Evolutionary conservation across 805 yeast genomes (phyloP), one percentile per base, ranked within the genome.

Genomic region (Ogataea sp.): DNA sequence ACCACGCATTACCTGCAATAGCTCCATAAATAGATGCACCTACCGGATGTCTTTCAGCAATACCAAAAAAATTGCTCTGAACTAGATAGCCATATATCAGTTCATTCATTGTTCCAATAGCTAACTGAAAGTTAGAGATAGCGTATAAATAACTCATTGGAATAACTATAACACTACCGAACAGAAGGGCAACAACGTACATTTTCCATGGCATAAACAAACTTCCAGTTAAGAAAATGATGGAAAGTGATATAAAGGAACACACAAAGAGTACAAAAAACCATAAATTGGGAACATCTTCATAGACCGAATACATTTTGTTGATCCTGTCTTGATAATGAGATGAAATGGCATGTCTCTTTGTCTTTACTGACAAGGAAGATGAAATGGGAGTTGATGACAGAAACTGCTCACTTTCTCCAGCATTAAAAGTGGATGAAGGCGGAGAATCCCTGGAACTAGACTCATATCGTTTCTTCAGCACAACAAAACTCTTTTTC

Each of bases 1-100:
- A 70, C 74, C 74, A 70, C 2, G 75, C 72, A 48, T 72, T 68
- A 1, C 77, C 78, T 1, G 77, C 71, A n/a, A 72, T 56, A 9
- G 75, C 67, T 4, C 75, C 74, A 47, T 69, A 72, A 3, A 70
- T 61, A 1, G 68, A 53, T 4, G 74, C 75, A 5, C 74, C 70
- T 3, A 66, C 73, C 1, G 76, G 76, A 41, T 71, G 75, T 32
- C 56, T 55, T 24, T 51, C 39, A 4, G 42, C 39, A 2, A 49
- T 34, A 1, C 39, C 32, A 29, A 53, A 52, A 28, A 44, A 44
- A 10, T 47, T 31, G 21, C 50, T 52, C 42, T 71, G 70, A 4
- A 68, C 62, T 64, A 71, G 57, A 34, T 61, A 54, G 0, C 78
- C 78, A 44, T 67, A 72, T 6, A 70, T 47, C 20, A 72, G 58